phyloP scores from a whole-genome alignment of 805 yeast species.

The Saccharomyces jurei region DNA sequence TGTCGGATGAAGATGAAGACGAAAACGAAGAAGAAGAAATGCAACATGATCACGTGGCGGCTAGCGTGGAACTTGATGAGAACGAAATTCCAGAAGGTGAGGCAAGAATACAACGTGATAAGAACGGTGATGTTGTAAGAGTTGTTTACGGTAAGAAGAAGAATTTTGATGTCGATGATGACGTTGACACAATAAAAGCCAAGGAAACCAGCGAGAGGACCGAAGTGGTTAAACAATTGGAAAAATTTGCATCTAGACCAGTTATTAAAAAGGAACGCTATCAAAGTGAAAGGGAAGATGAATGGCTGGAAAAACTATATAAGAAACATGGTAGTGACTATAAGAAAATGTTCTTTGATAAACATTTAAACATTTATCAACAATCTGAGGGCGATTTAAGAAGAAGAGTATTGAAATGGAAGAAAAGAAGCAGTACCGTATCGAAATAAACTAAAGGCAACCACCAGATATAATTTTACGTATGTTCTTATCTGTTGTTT shows the following conservation, averaged over 20 bases:
- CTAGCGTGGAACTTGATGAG: constrained; percentile 33
- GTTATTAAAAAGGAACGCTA: constrained; percentile 40
- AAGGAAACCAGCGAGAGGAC: constrained; percentile 31
- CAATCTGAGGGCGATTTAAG: constrained; percentile 78
- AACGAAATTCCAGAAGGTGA: constrained; percentile 66
- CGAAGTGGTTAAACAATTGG: constrained; percentile 61
- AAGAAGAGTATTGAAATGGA: constrained; percentile 66
- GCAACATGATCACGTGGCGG: constrained; percentile 16
- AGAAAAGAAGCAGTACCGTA: constrained; percentile 35
- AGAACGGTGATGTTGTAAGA: constrained; percentile 54
- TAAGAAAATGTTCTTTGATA: constrained; percentile 87
- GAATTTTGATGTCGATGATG: constrained; percentile 27
- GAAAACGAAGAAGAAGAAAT: constrained; percentile 10
- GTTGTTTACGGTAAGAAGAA: constrained; percentile 66
- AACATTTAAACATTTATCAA: constrained; percentile 72
- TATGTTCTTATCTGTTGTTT: neutral
- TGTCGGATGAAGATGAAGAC: constrained; percentile 13
- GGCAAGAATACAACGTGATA: constrained; percentile 68
- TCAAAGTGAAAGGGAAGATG: constrained; percentile 65
- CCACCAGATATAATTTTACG: too few relatives aligned
- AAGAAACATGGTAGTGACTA: constrained; percentile 83
- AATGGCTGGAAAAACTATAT: constrained; percentile 57
- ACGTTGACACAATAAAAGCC: constrained; percentile 24
- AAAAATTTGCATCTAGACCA: constrained; percentile 44
- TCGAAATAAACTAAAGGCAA: constrained; percentile 4